These are phyloP conservation scores for Aspergillus wentii DNA, from an alignment of 495 filamentous ascomycete genomes.

Conservation along the genomic window DNA sequence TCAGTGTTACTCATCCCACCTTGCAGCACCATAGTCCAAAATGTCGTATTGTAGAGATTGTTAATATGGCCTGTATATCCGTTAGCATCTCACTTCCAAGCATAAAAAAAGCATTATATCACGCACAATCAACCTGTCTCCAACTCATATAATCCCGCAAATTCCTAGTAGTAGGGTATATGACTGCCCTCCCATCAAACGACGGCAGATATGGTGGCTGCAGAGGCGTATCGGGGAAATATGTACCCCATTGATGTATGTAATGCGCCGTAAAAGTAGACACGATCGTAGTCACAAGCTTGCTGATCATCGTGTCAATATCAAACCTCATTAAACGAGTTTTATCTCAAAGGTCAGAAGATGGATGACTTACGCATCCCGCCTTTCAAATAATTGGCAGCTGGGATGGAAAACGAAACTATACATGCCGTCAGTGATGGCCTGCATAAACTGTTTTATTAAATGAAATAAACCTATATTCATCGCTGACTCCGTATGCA, in stretches of 20 bases:
- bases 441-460: background rate
- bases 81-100: background rate
- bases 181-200: conserved; percentile 88
- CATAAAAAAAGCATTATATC: background rate
- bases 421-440: background rate
- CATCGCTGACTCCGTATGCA: conserved; percentile 90
- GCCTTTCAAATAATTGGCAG: conserved; percentile 78
- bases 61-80: conserved; percentile 77
- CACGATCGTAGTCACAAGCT: conserved; percentile 83
- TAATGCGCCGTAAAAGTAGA: conserved; percentile 95
- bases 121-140: conserved; percentile 91
- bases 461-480: conserved; percentile 63
- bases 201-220: conserved; percentile 67
- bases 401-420: conserved; percentile 87
- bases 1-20: conserved; percentile 70
- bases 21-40: conserved; percentile 79
- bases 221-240: conserved; percentile 64
- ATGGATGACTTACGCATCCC: conserved; percentile 60
- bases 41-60: conserved; percentile 96
- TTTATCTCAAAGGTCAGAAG: background rate
- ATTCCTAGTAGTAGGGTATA: conserved; percentile 74
- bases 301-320: conserved; percentile 43
- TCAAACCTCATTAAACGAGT: background rate
- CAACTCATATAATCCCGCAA: conserved; percentile 93
- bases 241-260: conserved; percentile 70